Percentiles rank a stretch among this genome's conserved stretches.
These are phyloP conservation scores for Apophysomyces ossiformis DNA, from an alignment of 371 early-diverging fungal genomes.

Conservation along the genomic window DNA sequence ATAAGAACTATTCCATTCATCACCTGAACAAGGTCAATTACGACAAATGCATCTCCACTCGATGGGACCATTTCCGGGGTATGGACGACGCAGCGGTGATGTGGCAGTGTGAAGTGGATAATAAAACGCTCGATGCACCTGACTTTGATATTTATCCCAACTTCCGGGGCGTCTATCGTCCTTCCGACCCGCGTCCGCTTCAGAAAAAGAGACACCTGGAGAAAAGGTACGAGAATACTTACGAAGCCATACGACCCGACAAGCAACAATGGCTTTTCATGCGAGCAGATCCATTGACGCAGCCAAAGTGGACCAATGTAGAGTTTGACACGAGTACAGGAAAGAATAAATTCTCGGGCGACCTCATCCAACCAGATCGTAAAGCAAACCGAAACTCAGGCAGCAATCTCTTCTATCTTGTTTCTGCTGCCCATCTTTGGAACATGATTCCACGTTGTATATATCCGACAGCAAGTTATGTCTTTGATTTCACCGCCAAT, in stretches of 20 bases:
- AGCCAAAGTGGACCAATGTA: slow-evolving; percentile 27
- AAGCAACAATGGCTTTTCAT: slow-evolving; percentile 45
- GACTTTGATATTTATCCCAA: slow-evolving; percentile 37
- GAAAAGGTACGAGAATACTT: slow-evolving; percentile 27
- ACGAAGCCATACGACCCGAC: slow-evolving; percentile 35
- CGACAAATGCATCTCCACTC: slow-evolving; percentile 41
- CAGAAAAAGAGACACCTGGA: slow-evolving; percentile 2
- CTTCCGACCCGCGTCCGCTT: slow-evolving; percentile 30
- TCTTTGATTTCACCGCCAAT: slow-evolving; percentile 35
- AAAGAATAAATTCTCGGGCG: slow-evolving; percentile 22
- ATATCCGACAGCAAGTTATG: slow-evolving; percentile 30
- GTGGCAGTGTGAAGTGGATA: slow-evolving; percentile 42
- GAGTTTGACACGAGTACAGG: slow-evolving; percentile 31
- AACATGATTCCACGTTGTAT: slow-evolving; percentile 39
- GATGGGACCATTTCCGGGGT: slow-evolving; percentile 37
- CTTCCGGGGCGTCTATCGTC: slow-evolving; percentile 33
- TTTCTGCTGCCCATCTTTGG: slow-evolving; percentile 40
- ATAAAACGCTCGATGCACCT: slow-evolving; percentile 25
- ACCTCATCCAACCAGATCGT: slow-evolving; percentile 25
- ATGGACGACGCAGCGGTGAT: slow-evolving; percentile 38
- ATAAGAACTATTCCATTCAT: slow-evolving; percentile 38
- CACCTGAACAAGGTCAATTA: slow-evolving; percentile 32
- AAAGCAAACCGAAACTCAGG: slow-evolving; percentile 29
- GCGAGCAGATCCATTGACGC: slow-evolving; percentile 23
- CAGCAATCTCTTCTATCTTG: slow-evolving; percentile 26